These are phyloP conservation scores for Thuidium tamariscinum DNA, from an alignment of 225 moss, liverwort and hornwort species.

Conservation along the genomic window DNA sequence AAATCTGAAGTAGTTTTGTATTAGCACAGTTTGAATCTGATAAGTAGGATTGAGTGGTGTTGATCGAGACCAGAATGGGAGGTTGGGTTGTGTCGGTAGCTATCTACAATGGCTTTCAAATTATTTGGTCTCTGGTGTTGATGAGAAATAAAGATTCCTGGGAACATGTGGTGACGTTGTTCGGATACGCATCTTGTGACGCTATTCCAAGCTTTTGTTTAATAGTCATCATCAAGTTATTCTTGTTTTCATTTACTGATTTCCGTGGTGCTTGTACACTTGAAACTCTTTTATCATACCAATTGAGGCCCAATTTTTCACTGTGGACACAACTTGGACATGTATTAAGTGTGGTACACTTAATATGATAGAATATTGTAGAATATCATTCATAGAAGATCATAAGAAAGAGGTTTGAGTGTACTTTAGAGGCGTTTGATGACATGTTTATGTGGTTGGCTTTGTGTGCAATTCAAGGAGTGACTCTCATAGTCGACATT, in stretches of 20 bases:
- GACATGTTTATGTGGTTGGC: not conserved
- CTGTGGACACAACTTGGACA: not conserved
- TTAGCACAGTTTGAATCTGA: not conserved
- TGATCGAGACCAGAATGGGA: not conserved
- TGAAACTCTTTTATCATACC: not conserved
- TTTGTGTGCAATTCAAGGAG: not conserved
- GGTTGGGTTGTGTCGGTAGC: not conserved
- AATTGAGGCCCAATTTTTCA: not conserved
- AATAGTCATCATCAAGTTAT: too few relatives aligned
- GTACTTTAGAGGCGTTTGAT: not conserved
- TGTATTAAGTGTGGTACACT: not conserved
- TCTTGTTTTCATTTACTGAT: not conserved
- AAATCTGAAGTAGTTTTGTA: not conserved
- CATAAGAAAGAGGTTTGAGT: not conserved
- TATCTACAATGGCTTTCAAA: not conserved
- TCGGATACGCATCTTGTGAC: not conserved
- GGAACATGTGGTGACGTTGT: not conserved
- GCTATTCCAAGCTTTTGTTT: not conserved
- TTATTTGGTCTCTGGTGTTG: not conserved
- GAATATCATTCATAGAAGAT: not conserved
- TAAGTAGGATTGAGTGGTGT: not conserved
- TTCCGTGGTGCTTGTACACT: not conserved
- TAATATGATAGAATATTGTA: not conserved
- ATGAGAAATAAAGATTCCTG: not conserved
- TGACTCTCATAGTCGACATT: not conserved